These are phyloP conservation scores for Cryptococcus sp. DNA, from an alignment of 1,284 basidiomycete genomes.

Conservation along the genomic window DNA sequence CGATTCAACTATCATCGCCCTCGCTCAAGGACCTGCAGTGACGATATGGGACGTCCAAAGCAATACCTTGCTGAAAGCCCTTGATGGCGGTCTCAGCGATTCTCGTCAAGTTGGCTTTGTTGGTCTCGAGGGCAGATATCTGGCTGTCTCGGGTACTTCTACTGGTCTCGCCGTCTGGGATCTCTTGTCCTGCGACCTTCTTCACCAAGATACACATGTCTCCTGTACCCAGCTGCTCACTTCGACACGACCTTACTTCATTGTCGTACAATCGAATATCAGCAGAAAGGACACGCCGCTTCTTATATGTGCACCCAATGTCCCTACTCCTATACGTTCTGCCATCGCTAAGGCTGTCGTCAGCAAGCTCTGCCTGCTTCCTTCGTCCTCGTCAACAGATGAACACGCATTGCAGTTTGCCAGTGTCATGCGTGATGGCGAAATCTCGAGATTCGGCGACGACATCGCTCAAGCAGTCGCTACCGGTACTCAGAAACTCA, in stretches of 20 bases:
- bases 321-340: conserved; percentile 33
- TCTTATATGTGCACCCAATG: conserved; percentile 53
- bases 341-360: conserved; percentile 3
- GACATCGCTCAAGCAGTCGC: conserved; percentile 5
- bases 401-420: conserved; percentile 22
- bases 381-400: conserved; percentile 3
- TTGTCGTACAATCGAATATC: conserved; percentile 17
- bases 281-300: conserved; percentile 40
- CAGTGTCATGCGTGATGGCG: conserved; percentile 29
- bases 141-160: conserved; percentile 55
- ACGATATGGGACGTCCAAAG: conserved; percentile 72
- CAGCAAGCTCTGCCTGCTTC: conserved; percentile 10
- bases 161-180: conserved; percentile 73
- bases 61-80: conserved; percentile 61
- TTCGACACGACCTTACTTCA: conserved; percentile 56
- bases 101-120: conserved; percentile 42
- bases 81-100: conserved; percentile 55
- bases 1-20: conserved; percentile 79
- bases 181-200: conserved; percentile 54
- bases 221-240: conserved; percentile 13
- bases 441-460: conserved; percentile 40
- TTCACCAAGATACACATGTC: neutral
- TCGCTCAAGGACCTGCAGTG: conserved; percentile 65
- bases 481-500: conserved; percentile 10
- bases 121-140: conserved; percentile 48